Evolutionary conservation across 352 stramenopile species (phyloP).

Genomic region (Pythium folliculosum): DNA sequence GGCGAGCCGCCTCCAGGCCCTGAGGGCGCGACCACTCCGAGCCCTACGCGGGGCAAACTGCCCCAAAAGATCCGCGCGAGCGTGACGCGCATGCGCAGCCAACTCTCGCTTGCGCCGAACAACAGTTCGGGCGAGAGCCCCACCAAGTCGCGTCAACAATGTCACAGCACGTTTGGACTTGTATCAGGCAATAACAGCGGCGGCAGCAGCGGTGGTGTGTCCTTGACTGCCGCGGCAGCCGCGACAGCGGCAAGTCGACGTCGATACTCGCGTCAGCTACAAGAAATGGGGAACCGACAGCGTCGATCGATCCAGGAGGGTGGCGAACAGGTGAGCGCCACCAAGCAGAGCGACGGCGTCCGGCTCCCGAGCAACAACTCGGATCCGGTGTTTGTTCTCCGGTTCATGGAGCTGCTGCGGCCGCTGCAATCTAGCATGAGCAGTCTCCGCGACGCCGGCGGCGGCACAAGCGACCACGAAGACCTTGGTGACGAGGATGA

Average conservation of each 20-base stretch:
- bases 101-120: conserved; percentile 33
- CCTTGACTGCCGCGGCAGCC: no score
- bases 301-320: background rate
- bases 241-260: background rate
- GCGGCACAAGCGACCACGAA: conserved; percentile 40
- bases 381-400: conserved; percentile 4
- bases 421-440: conserved; percentile 56
- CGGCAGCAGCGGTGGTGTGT: no score
- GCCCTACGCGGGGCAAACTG: conserved; percentile 31
- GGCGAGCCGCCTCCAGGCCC: no score
- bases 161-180: conserved; percentile 4
- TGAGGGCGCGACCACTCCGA: background rate
- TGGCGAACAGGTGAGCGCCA: background rate
- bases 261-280: conserved; percentile 24
- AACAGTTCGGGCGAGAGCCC: conserved; percentile 14
- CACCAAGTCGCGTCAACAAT: background rate
- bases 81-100: conserved; percentile 50
- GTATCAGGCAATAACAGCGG: background rate
- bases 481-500: conserved; percentile 40
- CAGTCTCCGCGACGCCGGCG: conserved; percentile 13
- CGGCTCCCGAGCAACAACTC: background rate
- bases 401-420: conserved; percentile 55
- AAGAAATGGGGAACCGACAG: conserved; percentile 24
- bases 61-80: conserved; percentile 57
- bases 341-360: background rate